phyloP scores from a whole-genome alignment of 163 green algal genomes.

The Scenedesmus sp. region DNA sequence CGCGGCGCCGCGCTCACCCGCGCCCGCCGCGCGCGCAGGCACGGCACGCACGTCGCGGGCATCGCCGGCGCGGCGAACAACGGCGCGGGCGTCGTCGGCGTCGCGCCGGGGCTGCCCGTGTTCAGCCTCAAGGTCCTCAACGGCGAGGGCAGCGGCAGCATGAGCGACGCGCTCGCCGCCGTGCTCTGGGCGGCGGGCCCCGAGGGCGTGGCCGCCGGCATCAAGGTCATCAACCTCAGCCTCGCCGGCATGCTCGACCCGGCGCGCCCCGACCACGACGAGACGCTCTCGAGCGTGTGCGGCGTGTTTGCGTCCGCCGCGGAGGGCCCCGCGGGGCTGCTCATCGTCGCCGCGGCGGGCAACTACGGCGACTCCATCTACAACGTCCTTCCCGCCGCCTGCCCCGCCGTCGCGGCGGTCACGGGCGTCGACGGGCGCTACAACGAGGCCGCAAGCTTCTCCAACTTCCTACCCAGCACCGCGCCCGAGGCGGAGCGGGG shows the following conservation, averaged over 20 bases:
- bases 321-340: constrained; percentile 7
- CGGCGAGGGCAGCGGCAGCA: not conserved
- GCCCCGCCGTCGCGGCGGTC: constrained; percentile 15
- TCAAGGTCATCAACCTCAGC: constrained; percentile 23
- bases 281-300: not conserved
- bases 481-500: not conserved
- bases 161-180: not conserved
- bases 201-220: not conserved
- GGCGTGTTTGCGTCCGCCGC: not conserved
- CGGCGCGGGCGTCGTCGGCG: constrained; percentile 2
- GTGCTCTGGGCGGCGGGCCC: constrained; percentile 1
- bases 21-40: no score
- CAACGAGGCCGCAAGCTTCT: not conserved
- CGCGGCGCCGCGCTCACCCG: no score
- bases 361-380: constrained; percentile 4
- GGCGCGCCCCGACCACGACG: not conserved
- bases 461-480: constrained; percentile 14
- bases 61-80: constrained; percentile 14
- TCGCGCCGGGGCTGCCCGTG: constrained; percentile 7
- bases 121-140: constrained; percentile 35
- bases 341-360: constrained; percentile 5
- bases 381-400: constrained; percentile 1
- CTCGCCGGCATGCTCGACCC: not conserved
- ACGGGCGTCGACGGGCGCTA: not conserved
- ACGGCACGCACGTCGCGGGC: constrained; percentile 29